A percentile compares a stretch with the other conserved stretches of the same genome.
Conservation (phyloP, 345 rosid species). For the Eucalyptus caleyi region DNA sequence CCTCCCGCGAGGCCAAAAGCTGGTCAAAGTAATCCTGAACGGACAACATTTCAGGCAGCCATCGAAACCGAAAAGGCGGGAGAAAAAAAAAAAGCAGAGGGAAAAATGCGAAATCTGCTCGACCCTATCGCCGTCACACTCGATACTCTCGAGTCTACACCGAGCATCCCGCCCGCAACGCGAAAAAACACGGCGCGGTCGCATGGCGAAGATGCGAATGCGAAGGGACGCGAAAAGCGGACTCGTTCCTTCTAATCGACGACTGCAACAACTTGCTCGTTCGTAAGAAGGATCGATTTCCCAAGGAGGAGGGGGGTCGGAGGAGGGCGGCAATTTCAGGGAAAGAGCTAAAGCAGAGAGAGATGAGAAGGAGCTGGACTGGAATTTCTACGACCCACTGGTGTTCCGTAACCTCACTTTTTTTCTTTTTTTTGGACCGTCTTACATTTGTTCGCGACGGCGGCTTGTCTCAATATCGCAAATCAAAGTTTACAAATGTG, state of each 20-base stretch:
- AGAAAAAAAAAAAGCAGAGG: not conserved
- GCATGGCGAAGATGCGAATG: not conserved
- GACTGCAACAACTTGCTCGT: fast-evolving
- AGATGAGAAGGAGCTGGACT: no score
- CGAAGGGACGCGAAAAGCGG: not conserved
- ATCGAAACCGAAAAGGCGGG: not conserved
- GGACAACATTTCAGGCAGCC: not conserved
- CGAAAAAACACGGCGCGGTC: no score
- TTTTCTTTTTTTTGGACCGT: no score
- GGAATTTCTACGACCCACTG: no score
- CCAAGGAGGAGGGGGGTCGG: constrained; percentile 35
- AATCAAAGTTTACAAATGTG: no score
- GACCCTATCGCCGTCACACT: not conserved
- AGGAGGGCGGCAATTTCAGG: constrained; percentile 52
- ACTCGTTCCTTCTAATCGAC: not conserved
- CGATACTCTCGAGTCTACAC: not conserved
- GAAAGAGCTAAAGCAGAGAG: no score
- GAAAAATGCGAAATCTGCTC: not conserved
- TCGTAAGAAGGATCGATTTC: not conserved
- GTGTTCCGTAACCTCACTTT: no score
- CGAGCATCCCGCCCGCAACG: no score
- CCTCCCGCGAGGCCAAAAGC: constrained; percentile 32
- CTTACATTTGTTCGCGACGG: no score
- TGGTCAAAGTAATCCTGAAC: constrained; percentile 68
- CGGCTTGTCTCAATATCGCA: no score